Conservation (phyloP, 495 filamentous ascomycete species). For the Clavariopsis aquatica region DNA sequence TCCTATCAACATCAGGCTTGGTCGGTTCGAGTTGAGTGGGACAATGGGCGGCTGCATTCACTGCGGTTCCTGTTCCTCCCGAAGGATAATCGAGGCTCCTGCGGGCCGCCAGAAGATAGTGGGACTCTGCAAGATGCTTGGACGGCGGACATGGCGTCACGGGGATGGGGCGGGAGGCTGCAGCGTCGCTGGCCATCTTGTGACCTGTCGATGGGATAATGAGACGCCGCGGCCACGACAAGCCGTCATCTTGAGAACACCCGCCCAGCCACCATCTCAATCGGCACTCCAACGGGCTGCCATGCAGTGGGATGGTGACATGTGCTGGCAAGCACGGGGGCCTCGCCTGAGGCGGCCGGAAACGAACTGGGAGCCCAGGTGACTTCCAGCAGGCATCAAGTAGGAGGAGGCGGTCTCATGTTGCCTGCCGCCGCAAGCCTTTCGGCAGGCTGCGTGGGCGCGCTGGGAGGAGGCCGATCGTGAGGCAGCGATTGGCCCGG, state of each 20-base stretch:
- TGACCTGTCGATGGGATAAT: slow-evolving; percentile 28
- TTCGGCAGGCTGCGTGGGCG: slow-evolving; percentile 18
- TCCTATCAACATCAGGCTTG: slow-evolving; percentile 6
- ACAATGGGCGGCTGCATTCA: slow-evolving; percentile 10
- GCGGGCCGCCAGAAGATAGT: slow-evolving; percentile 30
- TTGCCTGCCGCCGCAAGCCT: slow-evolving; percentile 29
- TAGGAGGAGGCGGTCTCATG: slow-evolving; percentile 30
- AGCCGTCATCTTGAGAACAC: slow-evolving; percentile 19
- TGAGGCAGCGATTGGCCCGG: slow-evolving; percentile 21
- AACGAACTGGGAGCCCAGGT: slow-evolving; percentile 27
- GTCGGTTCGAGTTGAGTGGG: slow-evolving; percentile 18
- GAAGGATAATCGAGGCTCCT: slow-evolving; percentile 33
- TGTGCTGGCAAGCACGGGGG: slow-evolving; percentile 11
- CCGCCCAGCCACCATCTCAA: slow-evolving; percentile 37
- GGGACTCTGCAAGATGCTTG: slow-evolving; percentile 21
- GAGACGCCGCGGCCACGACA: slow-evolving; percentile 14
- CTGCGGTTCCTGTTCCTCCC: slow-evolving; percentile 29
- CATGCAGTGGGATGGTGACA: slow-evolving; percentile 20
- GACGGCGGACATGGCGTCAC: slow-evolving; percentile 25
- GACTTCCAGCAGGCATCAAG: slow-evolving; percentile 19
- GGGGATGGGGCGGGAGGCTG: slow-evolving; percentile 36
- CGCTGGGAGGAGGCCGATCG: slow-evolving; percentile 21
- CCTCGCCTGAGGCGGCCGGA: not conserved
- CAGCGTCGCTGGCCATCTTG: slow-evolving; percentile 32
- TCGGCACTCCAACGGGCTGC: slow-evolving; percentile 33